Percentiles rank a stretch among this genome's conserved stretches.
Evolutionary conservation across 441 rosid genomes (phyloP).

Genomic region (Gossypium schwendimanii): DNA sequence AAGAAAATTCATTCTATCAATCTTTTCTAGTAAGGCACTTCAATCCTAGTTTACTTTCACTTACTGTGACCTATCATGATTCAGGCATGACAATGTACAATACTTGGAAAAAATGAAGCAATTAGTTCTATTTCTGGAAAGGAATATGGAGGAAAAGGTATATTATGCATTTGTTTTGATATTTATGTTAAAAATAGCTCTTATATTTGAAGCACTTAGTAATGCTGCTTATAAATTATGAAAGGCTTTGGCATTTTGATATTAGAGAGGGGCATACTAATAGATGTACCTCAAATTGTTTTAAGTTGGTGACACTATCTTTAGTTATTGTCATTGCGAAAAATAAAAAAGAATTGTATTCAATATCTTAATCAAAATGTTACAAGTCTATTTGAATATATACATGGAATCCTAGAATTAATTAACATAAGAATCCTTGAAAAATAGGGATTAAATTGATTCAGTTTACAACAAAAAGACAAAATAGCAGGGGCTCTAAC

Average conservation of each 20-base stretch:
- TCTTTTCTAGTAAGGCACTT: slow-evolving; percentile 6
- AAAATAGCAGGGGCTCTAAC: no score
- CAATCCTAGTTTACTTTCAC: slow-evolving; percentile 15
- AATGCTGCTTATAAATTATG: background rate
- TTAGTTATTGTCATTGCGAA: background rate
- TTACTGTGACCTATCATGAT: slow-evolving; percentile 26
- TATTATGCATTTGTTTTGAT: slow-evolving; percentile 8
- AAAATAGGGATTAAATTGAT: no score
- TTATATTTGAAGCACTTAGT: background rate
- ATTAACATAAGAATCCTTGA: no score
- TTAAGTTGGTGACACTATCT: background rate
- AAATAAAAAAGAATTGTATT: no score
- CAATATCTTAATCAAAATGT: no score
- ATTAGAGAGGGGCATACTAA: background rate
- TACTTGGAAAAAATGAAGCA: slow-evolving; percentile 88
- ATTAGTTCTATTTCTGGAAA: slow-evolving; percentile 71
- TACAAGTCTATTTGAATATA: no score
- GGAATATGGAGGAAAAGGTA: slow-evolving; percentile 80
- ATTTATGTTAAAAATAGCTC: slow-evolving; percentile 1
- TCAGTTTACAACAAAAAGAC: no score
- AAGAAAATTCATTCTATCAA: slow-evolving; percentile 8
- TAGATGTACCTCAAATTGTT: background rate
- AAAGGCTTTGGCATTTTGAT: background rate
- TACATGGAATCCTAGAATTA: no score
- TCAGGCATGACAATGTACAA: slow-evolving; percentile 92